Conservation (phyloP, 2,329 filamentous ascomycete species). For the Amylocarpus encephaloides region DNA sequence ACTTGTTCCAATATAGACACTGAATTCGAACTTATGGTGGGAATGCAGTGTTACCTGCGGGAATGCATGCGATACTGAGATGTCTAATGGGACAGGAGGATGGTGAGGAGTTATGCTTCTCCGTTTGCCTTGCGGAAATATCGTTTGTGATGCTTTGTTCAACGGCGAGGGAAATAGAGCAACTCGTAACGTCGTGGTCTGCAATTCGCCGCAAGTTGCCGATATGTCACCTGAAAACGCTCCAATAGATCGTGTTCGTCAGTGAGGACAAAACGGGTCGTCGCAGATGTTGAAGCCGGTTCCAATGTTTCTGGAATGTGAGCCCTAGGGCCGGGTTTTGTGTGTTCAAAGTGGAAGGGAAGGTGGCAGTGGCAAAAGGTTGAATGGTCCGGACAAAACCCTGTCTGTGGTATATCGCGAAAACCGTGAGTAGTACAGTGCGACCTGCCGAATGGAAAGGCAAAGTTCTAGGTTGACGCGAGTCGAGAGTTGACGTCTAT, state of each 20-base stretch:
- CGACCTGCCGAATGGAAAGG: constrained; percentile 20
- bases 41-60: constrained; percentile 16
- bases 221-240: constrained; percentile 18
- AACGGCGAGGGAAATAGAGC: constrained; percentile 19
- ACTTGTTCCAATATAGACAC: background rate
- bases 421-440: constrained; percentile 15
- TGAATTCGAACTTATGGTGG: constrained; percentile 6
- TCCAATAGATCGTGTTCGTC: constrained; percentile 18
- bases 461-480: constrained; percentile 10
- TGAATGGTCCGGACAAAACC: constrained; percentile 3
- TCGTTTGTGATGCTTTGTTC: constrained; percentile 12
- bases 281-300: constrained; percentile 22
- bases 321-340: constrained; percentile 20
- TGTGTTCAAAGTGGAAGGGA: constrained; percentile 18
- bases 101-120: background rate
- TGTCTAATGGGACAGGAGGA: constrained; percentile 19
- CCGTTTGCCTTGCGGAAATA: constrained; percentile 20
- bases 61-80: constrained; percentile 21
- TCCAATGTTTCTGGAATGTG: constrained; percentile 27
- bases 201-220: constrained; percentile 26
- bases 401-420: constrained; percentile 14
- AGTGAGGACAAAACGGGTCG: constrained; percentile 21
- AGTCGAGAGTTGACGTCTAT: background rate
- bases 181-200: constrained; percentile 24
- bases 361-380: constrained; percentile 14